phyloP scores from a whole-genome alignment of 768 basidiomycete species.

The Naganishia vaughanmartiniae region DNA sequence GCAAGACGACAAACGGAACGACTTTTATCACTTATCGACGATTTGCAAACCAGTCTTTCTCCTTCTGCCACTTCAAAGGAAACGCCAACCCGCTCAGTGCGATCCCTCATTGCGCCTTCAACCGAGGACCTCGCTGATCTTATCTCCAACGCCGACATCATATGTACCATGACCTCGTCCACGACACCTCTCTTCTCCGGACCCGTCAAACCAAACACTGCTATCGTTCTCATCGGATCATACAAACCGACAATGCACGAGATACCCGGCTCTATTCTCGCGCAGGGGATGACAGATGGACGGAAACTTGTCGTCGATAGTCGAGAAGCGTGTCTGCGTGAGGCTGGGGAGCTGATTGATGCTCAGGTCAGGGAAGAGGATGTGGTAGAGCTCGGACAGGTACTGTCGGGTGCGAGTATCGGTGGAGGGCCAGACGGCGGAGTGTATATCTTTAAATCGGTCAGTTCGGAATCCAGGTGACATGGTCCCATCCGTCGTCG shows the following conservation, averaged over 20 bases:
- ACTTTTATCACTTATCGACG: slow-evolving; percentile 14
- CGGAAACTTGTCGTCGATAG: slow-evolving; percentile 73
- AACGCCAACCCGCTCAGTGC: background rate
- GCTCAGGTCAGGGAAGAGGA: slow-evolving; percentile 54
- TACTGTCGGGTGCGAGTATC: slow-evolving; percentile 51
- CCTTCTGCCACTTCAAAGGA: background rate
- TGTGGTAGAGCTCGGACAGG: slow-evolving; percentile 69
- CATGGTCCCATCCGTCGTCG: too few relatives aligned
- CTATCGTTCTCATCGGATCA: slow-evolving; percentile 74
- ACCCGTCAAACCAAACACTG: slow-evolving; percentile 51
- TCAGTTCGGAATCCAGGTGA: slow-evolving; percentile 45
- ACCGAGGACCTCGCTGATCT: background rate
- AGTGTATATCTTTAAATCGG: slow-evolving; percentile 81
- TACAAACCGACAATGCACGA: slow-evolving; percentile 82
- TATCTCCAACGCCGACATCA: slow-evolving; percentile 58
- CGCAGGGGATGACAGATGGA: slow-evolving; percentile 62
- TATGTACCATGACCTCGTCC: slow-evolving; percentile 73
- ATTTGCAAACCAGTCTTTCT: background rate
- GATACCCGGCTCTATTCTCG: slow-evolving; percentile 62
- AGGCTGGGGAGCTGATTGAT: slow-evolving; percentile 78
- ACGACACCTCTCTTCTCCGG: slow-evolving; percentile 65
- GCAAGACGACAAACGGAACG: slow-evolving; percentile 55
- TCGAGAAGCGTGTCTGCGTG: slow-evolving; percentile 62
- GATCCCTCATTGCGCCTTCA: background rate
- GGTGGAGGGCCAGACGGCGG: slow-evolving; percentile 44